These are phyloP conservation scores for Daldinia decipiens DNA, from an alignment of 495 filamentous ascomycete species.

Conservation along the genomic window DNA sequence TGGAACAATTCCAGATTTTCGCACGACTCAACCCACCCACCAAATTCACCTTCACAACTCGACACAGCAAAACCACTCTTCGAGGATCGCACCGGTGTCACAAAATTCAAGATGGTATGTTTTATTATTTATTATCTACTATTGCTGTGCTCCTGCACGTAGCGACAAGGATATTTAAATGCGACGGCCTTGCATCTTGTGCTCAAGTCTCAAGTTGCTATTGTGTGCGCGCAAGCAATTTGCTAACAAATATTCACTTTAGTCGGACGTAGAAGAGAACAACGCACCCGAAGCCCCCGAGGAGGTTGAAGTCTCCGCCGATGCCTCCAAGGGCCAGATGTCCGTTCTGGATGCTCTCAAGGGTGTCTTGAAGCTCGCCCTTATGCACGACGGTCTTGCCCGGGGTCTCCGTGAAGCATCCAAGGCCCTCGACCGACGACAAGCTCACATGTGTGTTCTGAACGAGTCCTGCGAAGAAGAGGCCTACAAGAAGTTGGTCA, in stretches of 20 bases:
- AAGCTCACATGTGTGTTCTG: conserved; percentile 99
- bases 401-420: conserved; percentile 96
- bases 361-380: conserved; percentile 94
- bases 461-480: conserved; percentile 99
- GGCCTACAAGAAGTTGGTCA: conserved; percentile 99
- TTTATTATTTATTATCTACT: conserved; percentile 16
- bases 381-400: conserved; percentile 99
- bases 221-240: conserved; percentile 32
- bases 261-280: conserved; percentile 82
- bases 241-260: conserved; percentile 33
- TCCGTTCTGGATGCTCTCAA: conserved; percentile 97
- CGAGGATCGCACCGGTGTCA: conserved; percentile 65
- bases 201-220: conserved; percentile 13
- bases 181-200: conserved; percentile 29
- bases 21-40: conserved; percentile 38
- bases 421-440: conserved; percentile 96
- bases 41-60: conserved; percentile 34
- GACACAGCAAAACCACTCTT: conserved; percentile 52
- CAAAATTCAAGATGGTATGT: conserved; percentile 65
- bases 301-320: conserved; percentile 91
- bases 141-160: conserved; percentile 1
- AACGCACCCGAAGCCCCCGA: conserved; percentile 78
- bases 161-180: conserved; percentile 11
- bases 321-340: conserved; percentile 93
- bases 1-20: conserved; percentile 44